Evolutionary conservation across 2,329 filamentous ascomycete species (phyloP).

Genomic region (Stylonectria norvegica): DNA sequence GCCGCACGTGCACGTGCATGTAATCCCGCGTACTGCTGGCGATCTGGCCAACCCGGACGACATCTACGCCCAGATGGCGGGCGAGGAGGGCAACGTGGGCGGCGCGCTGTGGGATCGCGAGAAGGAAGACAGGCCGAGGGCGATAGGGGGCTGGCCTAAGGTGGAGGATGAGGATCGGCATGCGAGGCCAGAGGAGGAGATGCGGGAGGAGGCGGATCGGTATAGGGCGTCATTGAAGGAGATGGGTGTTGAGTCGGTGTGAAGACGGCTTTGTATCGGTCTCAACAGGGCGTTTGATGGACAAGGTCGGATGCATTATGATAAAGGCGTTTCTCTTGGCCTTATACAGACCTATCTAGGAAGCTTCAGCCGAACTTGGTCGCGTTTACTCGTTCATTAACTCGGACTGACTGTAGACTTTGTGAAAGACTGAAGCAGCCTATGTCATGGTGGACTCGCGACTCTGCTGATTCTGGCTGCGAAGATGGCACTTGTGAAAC

Average conservation of each 20-base stretch:
- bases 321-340: too few species aligned
- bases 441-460: too few species aligned
- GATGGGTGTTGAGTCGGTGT: constrained; percentile 34
- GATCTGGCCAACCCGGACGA: constrained; percentile 57
- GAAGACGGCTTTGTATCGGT: too few species aligned
- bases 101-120: constrained; percentile 59
- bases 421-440: too few species aligned
- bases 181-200: constrained; percentile 68
- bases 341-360: too few species aligned
- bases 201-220: constrained; percentile 72
- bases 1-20: constrained; percentile 86
- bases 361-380: too few species aligned
- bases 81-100: constrained; percentile 79
- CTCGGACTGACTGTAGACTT: too few species aligned
- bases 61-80: constrained; percentile 80
- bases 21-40: constrained; percentile 69
- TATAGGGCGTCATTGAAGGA: constrained; percentile 52
- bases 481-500: too few species aligned
- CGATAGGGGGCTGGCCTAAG: constrained; percentile 58
- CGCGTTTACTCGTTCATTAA: too few species aligned
- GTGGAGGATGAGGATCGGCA: constrained; percentile 69
- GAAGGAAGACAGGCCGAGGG: constrained; percentile 40
- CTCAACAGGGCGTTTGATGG: too few species aligned
- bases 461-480: too few species aligned
- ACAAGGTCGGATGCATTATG: too few species aligned